phyloP scores from a whole-genome alignment of 2,329 filamentous ascomycete genomes.

The Penicillium aurantiogriseum region DNA sequence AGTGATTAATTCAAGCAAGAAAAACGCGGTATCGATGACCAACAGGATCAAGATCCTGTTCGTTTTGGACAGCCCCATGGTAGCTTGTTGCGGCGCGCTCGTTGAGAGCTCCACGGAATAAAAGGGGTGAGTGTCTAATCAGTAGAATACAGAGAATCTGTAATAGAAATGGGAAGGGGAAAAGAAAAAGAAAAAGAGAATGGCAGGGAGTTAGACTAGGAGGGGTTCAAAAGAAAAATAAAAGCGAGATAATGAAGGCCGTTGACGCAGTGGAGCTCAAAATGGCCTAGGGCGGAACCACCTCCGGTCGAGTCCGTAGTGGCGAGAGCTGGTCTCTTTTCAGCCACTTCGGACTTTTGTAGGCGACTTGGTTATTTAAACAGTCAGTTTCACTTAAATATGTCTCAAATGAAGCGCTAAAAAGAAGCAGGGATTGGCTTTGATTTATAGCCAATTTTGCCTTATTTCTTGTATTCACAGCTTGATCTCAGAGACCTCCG shows the following conservation, averaged over 20 bases:
- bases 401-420: not conserved
- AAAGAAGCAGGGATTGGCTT: not conserved
- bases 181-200: not conserved
- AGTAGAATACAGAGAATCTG: not conserved
- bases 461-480: not conserved
- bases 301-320: slow-evolving; percentile 19
- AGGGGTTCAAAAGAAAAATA: slow-evolving; percentile 4
- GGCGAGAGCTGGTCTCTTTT: slow-evolving; percentile 12
- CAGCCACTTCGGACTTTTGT: not conserved
- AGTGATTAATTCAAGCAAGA: slow-evolving; percentile 80
- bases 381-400: not conserved
- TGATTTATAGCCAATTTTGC: not conserved
- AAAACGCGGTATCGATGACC: slow-evolving; percentile 84
- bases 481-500: not conserved
- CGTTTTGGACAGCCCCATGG: slow-evolving; percentile 87
- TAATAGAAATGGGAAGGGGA: not conserved
- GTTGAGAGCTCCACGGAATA: slow-evolving; percentile 14
- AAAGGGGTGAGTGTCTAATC: not conserved
- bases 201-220: not conserved
- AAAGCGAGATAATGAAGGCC: slow-evolving; percentile 1
- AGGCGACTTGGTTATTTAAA: not conserved
- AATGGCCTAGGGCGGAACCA: slow-evolving; percentile 17
- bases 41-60: slow-evolving; percentile 91
- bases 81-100: slow-evolving; percentile 24
- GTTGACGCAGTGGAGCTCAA: slow-evolving; percentile 16